These are phyloP conservation scores for Claviceps fusiformis DNA, from an alignment of 2,329 filamentous ascomycete species.

Conservation along the genomic window DNA sequence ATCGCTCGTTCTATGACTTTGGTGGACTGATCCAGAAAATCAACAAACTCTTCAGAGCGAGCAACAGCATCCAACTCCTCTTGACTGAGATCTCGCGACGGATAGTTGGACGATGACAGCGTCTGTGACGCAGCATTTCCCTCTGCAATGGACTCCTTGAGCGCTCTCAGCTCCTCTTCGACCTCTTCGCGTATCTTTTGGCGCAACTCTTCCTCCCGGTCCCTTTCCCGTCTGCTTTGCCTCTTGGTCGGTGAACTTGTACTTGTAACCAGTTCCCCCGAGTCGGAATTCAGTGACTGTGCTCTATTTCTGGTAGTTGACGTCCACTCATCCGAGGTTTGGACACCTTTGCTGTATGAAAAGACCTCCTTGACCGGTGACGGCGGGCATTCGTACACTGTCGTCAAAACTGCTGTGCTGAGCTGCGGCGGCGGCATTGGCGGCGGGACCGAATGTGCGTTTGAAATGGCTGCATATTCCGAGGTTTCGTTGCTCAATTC, in stretches of 20 bases:
- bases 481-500: constrained; percentile 67
- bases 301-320: constrained; percentile 34
- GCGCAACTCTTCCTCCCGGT: constrained; percentile 79
- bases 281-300: constrained; percentile 37
- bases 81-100: constrained; percentile 61
- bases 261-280: constrained; percentile 42
- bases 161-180: constrained; percentile 74
- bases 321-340: constrained; percentile 69
- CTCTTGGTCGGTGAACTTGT: constrained; percentile 55
- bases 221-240: constrained; percentile 63
- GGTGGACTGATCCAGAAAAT: constrained; percentile 88
- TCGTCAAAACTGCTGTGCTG: constrained; percentile 58
- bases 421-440: constrained; percentile 32
- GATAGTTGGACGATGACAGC: constrained; percentile 43
- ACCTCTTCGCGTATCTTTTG: constrained; percentile 77
- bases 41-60: constrained; percentile 81
- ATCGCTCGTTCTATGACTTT: constrained; percentile 94
- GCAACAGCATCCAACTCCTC: constrained; percentile 88
- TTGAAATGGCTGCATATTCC: constrained; percentile 38
- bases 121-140: constrained; percentile 15
- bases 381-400: constrained; percentile 68
- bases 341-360: constrained; percentile 94
- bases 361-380: constrained; percentile 71
- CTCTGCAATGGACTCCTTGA: constrained; percentile 46
- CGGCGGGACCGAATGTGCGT: constrained; percentile 20